Base-by-base conservation (phyloP, 208 protist species). In the Porcisia hertigi region DNA sequence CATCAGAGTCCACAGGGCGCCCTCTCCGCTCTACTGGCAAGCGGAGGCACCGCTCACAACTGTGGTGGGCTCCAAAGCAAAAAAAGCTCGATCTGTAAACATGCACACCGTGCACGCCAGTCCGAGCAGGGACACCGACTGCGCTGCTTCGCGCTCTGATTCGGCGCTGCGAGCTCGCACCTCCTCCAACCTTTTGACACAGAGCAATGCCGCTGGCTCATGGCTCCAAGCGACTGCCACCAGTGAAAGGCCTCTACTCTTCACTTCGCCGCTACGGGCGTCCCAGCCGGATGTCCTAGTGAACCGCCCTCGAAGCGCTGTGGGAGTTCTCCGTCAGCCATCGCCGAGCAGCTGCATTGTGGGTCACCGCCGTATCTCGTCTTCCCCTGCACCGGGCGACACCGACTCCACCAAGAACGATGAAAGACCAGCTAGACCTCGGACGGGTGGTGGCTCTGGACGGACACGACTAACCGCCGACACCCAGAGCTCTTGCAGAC, bases 101-200 rank as follows among this genome's bases (percentile, higher is more conserved):
- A 23, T 55, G 54, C 41, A 53, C 41, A 34, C 23, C 34, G 0
- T 20, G 34, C 54, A 53, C 1, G 16, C 57, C 12, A 30, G 55
- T 4, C 72, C 25, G 8, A 18, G 43, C 12, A 20, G 11, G 16
- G 66, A 60, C 30, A 59, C 36, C 47, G 54, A 59, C 62, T 23
- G 20, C 49, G 52, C 54, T 2, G 20, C 14, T 3, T n/a, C 66
- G 30, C 66, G 66, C 3, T 1, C 36, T 0, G 0, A 39, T 1
- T 82, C 78, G 0, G 60, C 14, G 52, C 67, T 57, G 78, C 73
- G 55, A 8, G 53, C 53, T 43, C 67, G 78, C 57, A 74, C 60
- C 43, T 34, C 60, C 30, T 18, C 34, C 25, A 34, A 52, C 23
- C 18, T 9, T 3, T 34, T 20, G 16, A 9, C 36, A 25, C 39